These are phyloP conservation scores for Aspergillus cristatus DNA, from an alignment of 495 filamentous ascomycete species.

Conservation along the genomic window DNA sequence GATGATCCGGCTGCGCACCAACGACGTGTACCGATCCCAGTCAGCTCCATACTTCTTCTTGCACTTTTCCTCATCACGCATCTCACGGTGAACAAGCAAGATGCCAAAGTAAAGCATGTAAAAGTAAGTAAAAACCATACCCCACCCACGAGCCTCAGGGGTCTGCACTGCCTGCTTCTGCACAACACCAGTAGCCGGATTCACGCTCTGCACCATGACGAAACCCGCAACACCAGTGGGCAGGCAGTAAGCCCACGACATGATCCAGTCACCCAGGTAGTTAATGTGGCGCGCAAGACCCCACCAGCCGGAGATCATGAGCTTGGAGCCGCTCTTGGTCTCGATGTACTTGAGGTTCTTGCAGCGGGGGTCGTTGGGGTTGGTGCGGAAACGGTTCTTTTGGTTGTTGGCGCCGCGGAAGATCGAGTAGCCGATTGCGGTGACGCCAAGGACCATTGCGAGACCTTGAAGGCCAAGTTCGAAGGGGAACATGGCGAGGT, in stretches of 20 bases:
- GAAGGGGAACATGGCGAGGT: constrained; percentile 75
- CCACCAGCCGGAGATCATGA: constrained; percentile 93
- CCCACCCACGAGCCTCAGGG: constrained; percentile 62
- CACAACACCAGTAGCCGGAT: constrained; percentile 41
- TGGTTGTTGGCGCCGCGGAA: constrained; percentile 89
- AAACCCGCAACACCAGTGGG: constrained; percentile 86
- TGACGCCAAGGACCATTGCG: constrained; percentile 51
- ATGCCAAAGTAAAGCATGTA: constrained; percentile 90
- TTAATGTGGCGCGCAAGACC: constrained; percentile 89
- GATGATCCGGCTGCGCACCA: constrained; percentile 77
- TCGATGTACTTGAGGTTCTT: constrained; percentile 78
- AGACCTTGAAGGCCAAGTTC: constrained; percentile 59
- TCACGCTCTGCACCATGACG: constrained; percentile 40
- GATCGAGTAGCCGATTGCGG: constrained; percentile 67
- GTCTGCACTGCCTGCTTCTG: constrained; percentile 56
- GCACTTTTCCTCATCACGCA: constrained; percentile 90
- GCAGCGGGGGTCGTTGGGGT: constrained; percentile 75
- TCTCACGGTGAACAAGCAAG: constrained; percentile 81
- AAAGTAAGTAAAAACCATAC: constrained; percentile 87
- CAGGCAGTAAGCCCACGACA: constrained; percentile 85
- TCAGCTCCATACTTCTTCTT: constrained; percentile 84
- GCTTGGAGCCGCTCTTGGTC: constrained; percentile 69
- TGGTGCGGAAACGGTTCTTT: constrained; percentile 87
- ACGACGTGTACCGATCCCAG: constrained; percentile 81
- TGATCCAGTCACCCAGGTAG: constrained; percentile 95